Base-by-base conservation (phyloP, 768 basidiomycete species). In the Arthromyces matolae region DNA sequence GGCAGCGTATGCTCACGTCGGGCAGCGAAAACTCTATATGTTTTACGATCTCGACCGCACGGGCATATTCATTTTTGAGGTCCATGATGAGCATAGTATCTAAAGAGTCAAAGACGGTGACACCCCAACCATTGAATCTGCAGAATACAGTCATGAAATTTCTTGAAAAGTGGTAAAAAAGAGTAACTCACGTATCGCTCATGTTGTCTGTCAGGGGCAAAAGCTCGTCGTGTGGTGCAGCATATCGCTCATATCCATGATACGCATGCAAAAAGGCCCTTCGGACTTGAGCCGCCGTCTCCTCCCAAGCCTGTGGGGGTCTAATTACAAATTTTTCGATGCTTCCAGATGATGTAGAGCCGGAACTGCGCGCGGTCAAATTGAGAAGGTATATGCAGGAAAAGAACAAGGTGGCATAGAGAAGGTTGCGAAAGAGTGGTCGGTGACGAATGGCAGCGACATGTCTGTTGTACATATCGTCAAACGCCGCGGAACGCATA, bases 11-110 rank as follows among this genome's bases (percentile, higher is more conserved):
- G 60, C 68, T 35, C 59, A 80, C 81, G 35, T 67, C 42, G 5
- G 72, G 60, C 10, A 77, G 60, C 12, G 67, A 64, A 47, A 89
- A 86, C 28, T 76, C 73, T 28, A 72, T 65, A 25, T 71, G 61
- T 16, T 70, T 60, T 5, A 87, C 66, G 18, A 78, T 71, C 13
- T 76, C 70, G 3, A 90, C 59, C 0, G 86, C 86, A 5, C 82
- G 73, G 9, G 66, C 47, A 59, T 85, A 94, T 60, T 94, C 87
- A 2, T 80, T 76, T 8, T 81, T 60, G 5, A 93, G 70, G 10
- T 74, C 87, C 81, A 95, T 85, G 22, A 97, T 69, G 29, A 87
- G 70, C 75, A 96, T 83, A 0, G 90, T 91, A 59, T 94, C 92
- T 5, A 96, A 72, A 5, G 89, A 80, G 59, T 96, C 93, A 40